Conservation (phyloP, 352 stramenopile genomes). For the Globisporangium megalacanthum region DNA sequence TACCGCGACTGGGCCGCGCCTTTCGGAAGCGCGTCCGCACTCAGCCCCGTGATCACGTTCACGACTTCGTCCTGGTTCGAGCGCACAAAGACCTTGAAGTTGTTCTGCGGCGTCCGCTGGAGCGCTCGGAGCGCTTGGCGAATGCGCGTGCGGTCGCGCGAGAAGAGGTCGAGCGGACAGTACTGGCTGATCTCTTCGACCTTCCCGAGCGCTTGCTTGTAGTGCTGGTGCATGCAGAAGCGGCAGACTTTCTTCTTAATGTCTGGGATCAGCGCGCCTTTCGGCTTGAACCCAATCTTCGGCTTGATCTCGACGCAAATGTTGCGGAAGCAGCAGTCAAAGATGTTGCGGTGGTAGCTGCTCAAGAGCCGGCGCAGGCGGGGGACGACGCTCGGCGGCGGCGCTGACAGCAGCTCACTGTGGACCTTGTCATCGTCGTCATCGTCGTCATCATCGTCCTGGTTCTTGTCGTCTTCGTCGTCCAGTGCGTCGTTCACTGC, state of each 20-base stretch:
- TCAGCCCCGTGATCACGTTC: constrained; percentile 71
- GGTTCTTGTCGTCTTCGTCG: constrained; percentile 5
- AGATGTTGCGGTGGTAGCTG: constrained; percentile 54
- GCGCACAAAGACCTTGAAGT: constrained; percentile 86
- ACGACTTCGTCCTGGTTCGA: constrained; percentile 73
- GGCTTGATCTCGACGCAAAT: constrained; percentile 87
- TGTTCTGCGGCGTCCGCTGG: constrained; percentile 85
- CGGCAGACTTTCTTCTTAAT: constrained; percentile 63
- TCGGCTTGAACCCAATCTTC: constrained; percentile 79
- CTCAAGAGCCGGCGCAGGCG: constrained; percentile 23
- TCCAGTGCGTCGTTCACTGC: constrained; percentile 1
- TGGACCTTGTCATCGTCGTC: constrained; percentile 11
- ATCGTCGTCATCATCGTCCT: constrained; percentile 19
- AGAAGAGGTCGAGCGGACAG: constrained; percentile 81
- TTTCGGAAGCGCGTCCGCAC: constrained; percentile 62
- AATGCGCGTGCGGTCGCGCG: constrained; percentile 49
- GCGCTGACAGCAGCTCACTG: constrained; percentile 3
- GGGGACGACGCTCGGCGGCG: constrained; percentile 8
- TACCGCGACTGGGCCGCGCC: constrained; percentile 54
- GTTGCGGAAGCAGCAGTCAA: constrained; percentile 82
- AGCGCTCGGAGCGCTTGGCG: constrained; percentile 52
- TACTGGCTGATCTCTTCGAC: constrained; percentile 82
- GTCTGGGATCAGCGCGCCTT: constrained; percentile 42
- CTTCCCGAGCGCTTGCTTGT: constrained; percentile 69
- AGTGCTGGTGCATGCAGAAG: constrained; percentile 89